Percentiles rank a stretch among this genome's conserved stretches.
Conservation (phyloP, 2,329 filamentous ascomycete genomes). For the Pleurostoma richardsiae region DNA sequence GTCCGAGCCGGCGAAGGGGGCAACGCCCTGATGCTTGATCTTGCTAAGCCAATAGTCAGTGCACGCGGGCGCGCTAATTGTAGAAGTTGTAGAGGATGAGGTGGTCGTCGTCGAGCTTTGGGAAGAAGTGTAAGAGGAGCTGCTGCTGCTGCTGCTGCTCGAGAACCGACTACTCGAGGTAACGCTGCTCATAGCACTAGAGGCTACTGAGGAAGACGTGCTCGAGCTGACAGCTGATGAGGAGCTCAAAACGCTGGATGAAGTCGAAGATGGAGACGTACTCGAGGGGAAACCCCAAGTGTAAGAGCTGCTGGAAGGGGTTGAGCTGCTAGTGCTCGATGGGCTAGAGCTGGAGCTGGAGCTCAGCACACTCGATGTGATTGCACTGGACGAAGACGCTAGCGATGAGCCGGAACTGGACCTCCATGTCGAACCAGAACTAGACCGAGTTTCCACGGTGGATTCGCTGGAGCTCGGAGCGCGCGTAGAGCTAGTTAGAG, state of each 20-base stretch:
- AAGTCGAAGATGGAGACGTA: neutral
- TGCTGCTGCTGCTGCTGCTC: neutral
- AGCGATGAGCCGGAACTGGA: neutral
- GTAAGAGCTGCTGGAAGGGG: neutral
- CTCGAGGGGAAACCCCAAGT: neutral
- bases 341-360: neutral
- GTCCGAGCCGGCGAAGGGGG: constrained; percentile 12
- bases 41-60: constrained; percentile 17
- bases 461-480: no score
- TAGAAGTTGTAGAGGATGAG: neutral
- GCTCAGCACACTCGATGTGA: no score
- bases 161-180: neutral
- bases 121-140: neutral
- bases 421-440: no score
- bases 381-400: no score
- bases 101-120: constrained; percentile 4
- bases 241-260: neutral
- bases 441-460: no score
- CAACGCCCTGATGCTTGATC: constrained; percentile 16
- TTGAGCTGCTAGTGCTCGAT: neutral
- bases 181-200: neutral
- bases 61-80: constrained; percentile 8
- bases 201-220: neutral
- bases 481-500: no score
- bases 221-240: neutral